Base-by-base conservation (phyloP, 2,329 filamentous ascomycete species). In the Colletotrichum incanum region DNA sequence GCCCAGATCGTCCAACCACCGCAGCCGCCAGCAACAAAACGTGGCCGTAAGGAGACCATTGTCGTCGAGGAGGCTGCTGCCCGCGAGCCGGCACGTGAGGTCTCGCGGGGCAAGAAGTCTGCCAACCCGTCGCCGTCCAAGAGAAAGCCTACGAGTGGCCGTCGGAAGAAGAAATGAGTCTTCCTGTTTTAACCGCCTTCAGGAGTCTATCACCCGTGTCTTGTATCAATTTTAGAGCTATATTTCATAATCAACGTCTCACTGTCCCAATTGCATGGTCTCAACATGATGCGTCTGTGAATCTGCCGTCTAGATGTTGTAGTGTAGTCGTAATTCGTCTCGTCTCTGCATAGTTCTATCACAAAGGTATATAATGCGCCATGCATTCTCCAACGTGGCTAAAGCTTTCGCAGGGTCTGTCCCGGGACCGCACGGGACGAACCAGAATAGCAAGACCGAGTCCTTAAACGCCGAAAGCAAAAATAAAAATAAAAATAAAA, bases 71-170 rank as follows among this genome's bases (percentile, higher is more conserved):
- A 80, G 55, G 78, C 78, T 37, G 76, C 78, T 20, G 78, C 80
- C 14, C 69, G 69, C 14, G 69, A 68, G 61, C 77, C 78, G 34
- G 78, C 80, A 55, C 76, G 72, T 58, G 74, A 75, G 41, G 75
- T 77, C 31, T 75, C 78, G 67, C 81, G 76, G 74, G 79, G 76
- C 74, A 87, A 85, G 80, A 85, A 83, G 74, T 78, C 82, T 72
- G 80, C 82, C 28, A 73, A 78, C 75, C 66, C 73, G 71, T 81
- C 84, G 50, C 79, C 83, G 23, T 74, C 78, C n/a, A 86, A 86
- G 77, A 80, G 82, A 74, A 86, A 84, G 68, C 75, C 79, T 7
- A 78, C 78, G 37, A 77, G 75, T 28, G 76, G 76, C 18, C 72
- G 75, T 65, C 79, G 77, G 74, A 77, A 82, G 75, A 81, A 80